Evolutionary conservation across 306 rosid species (phyloP), one percentile per base, ranked within the genome.

Genomic region (Cotoneaster glaucophyllus): DNA sequence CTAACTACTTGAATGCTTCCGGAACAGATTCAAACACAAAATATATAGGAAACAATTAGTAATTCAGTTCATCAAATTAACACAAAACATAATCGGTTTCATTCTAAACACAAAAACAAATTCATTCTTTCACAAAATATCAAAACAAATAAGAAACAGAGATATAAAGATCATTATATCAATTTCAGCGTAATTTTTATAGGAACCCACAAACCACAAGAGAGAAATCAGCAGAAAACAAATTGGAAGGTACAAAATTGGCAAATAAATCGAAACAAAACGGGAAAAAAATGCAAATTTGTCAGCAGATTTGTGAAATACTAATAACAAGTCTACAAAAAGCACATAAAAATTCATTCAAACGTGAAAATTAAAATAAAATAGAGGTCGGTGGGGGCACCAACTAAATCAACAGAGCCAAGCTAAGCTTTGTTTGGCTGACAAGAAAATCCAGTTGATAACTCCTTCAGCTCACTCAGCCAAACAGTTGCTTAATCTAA

Each of bases 401-500:
- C 41, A 37, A 37, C 41, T 32, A 65, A 72, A 52, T 26, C 56
- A 70, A 59, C 64, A 67, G 1, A 69, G 12, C 39, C 45, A 45
- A 69, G 48, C 70, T 68, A 48, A 32, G 74, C 67, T 70, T 29
- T 31, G 74, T 70, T 67, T 31, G 41, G 67, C 67, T 18, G 63
- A 8, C 21, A 12, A 48, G 56, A 73, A 61, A 44, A 44, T 10
- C 5, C 39, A 63, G 18, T 63, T 63, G 65, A 71, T 14, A 37
- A 59, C 39, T 25, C 29, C 1, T 11, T 54, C 11, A 58, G 53
- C 77, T 80, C 69, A 62, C 67, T 70, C 1, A 53, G 25, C 22
- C 44, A 67, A 58, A 74, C 59, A 62, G 53, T 28, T 11, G 53
- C 39, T 50, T 10, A 75, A 64, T 17, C 39, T 15, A 21, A 63